Base-by-base conservation (phyloP, 2,329 filamentous ascomycete species). In the Colletotrichum lentis region DNA sequence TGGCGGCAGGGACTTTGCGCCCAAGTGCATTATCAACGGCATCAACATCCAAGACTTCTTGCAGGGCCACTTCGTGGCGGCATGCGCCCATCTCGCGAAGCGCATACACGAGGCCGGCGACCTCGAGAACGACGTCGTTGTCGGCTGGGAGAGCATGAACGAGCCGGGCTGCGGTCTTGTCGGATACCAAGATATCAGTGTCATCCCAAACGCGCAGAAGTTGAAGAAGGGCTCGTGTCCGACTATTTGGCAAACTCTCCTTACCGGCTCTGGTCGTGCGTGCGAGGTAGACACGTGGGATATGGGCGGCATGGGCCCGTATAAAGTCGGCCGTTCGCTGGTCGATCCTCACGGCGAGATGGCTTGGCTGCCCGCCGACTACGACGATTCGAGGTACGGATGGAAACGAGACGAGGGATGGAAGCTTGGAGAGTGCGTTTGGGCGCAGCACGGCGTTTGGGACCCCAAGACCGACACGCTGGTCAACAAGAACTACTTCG, bases 401-500 rank as follows among this genome's bases (percentile, higher is more conserved):
- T 99, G 93, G 89, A 94, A 91, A 76, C 88, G 96, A 71, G 93
- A 97, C 75, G 86, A 91, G 0, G 90, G 85, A 8, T 99, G 96
- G 96, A 94, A 90, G 77, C 81, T 99, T 20, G 96, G 96, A n/a
- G 89, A 96, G 78, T 98, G 96, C 75, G 78, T 99, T 47, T 99
- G 96, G 96, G 95, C 96, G 3, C 95, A 97, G 75, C 94, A 99
- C 77, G 95, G 94, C 1, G 88, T 99, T 6, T 99, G 96, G 96
- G 93, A 99, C 75, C 90, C 91, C 6, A 81, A 83, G 4, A 91
- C 86, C 2, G 94, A 97, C 76, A 88, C 86, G 0, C 81, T 99
- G 5, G 78, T 97, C 65, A 88, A 87, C 72, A 96, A 94, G 73
- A 89, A 97, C 76, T 97, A 98, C 78, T 99, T 99, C 75, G 85